Base-by-base conservation (phyloP, 73 alveolate species). In the Paramecium sexaurelia region DNA sequence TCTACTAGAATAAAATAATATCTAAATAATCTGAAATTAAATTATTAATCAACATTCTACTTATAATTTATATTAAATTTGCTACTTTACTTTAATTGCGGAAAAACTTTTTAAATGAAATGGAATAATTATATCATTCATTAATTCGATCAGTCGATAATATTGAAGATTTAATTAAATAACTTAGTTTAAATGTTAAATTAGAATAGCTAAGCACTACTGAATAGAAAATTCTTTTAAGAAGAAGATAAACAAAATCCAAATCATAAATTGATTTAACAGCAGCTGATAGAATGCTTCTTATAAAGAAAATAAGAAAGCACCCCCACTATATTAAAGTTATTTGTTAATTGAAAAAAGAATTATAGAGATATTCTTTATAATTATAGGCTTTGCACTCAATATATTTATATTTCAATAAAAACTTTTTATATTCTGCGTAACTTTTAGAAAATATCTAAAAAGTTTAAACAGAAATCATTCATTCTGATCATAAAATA, bases 1-100 rank as follows among this genome's bases (percentile, higher is more conserved):
- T 51, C 17, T 1, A 51, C 17, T 8, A 51, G 22, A 51, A 51
- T 51, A 15, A 20, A 51, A 51, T 51, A 6, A 66, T 29, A 2
- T 66, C 83, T 66, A 29, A 66, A 66, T 66, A 66, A 66, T 66
- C 83, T 66, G 83, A 26, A 66, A 66, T 66, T 66, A 26, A 29
- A 29, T 26, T 66, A 66, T 66, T 66, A 2, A 2, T 24, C 17
- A 32, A 66, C 6, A 66, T 66, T 26, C 7, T 66, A 11, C 9
- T 66, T 5, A 32, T 66, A 26, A 29, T 66, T 1, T 66, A 66
- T 22, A 66, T 66, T 66, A 66, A 66, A 66, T 26, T 29, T 7
- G 83, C 83, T 7, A 66, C 43, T 66, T 26, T 29, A 29, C 43
- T 66, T 8, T 10, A 66, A 24, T 11, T 29, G 43, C 20, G 43